Conservation (phyloP, 495 filamentous ascomycete genomes). For the Tetracladium setigerum region DNA sequence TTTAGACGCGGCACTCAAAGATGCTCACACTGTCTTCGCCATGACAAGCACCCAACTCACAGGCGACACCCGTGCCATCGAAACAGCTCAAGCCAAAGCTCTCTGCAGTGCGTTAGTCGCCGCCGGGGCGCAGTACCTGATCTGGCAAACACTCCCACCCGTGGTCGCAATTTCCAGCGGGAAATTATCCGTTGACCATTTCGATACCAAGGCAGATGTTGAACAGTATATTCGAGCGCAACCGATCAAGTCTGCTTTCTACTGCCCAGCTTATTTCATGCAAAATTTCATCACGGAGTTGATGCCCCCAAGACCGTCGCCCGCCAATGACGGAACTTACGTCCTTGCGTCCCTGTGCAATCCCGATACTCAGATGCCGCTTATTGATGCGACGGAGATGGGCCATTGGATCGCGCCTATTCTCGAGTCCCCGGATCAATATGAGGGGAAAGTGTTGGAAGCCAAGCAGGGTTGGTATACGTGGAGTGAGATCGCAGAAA, state of each 20-base stretch:
- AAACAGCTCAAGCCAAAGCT: conserved; percentile 44
- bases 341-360: conserved; percentile 22
- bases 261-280: conserved; percentile 50
- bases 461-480: too few relatives aligned
- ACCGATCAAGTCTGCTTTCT: conserved; percentile 42
- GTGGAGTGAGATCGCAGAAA: too few relatives aligned
- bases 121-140: conserved; percentile 35
- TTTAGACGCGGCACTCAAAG: conserved; percentile 36
- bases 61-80: conserved; percentile 29
- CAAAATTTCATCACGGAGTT: conserved; percentile 26
- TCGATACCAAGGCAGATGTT: conserved; percentile 50
- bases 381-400: conserved; percentile 40
- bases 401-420: too few relatives aligned
- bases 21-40: conserved; percentile 43
- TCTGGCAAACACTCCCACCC: conserved; percentile 34
- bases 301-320: too few relatives aligned
- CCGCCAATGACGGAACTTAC: conserved; percentile 5
- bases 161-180: conserved; percentile 29
- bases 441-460: too few relatives aligned
- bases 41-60: conserved; percentile 37
- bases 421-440: too few relatives aligned
- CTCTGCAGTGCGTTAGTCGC: conserved; percentile 40
- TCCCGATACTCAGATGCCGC: conserved; percentile 32
- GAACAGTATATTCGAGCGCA: conserved; percentile 43
- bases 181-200: conserved; percentile 42